These are phyloP conservation scores for Extremus antarcticus DNA, from an alignment of 495 filamentous ascomycete genomes.

Conservation along the genomic window DNA sequence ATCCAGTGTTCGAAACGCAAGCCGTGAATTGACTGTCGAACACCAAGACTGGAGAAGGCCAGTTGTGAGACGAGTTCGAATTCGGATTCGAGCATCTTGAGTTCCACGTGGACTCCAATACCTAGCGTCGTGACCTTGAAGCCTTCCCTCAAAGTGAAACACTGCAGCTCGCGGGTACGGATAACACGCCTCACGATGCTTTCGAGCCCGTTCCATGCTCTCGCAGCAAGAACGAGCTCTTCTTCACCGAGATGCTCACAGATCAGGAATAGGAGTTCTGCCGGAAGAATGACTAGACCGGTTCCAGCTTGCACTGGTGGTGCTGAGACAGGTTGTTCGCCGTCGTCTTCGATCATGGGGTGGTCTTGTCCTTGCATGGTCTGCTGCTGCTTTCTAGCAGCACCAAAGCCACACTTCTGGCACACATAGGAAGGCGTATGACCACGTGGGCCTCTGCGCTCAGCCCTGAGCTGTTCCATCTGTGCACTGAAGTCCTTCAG, in stretches of 20 bases:
- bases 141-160: constrained; percentile 39
- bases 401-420: not conserved
- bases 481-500: not conserved
- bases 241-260: constrained; percentile 30
- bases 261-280: constrained; percentile 35
- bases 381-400: not conserved
- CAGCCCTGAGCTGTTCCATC: not conserved
- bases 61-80: constrained; percentile 39
- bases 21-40: constrained; percentile 34
- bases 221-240: constrained; percentile 30
- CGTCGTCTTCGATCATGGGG: not conserved
- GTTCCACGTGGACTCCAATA: constrained; percentile 33
- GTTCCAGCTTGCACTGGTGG: not conserved
- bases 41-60: constrained; percentile 26
- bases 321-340: not conserved
- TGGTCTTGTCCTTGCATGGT: not conserved
- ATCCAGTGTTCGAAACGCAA: constrained; percentile 37
- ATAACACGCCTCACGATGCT: constrained; percentile 29
- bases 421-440: not conserved
- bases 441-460: constrained; percentile 4
- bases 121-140: constrained; percentile 34
- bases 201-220: constrained; percentile 32
- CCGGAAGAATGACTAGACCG: constrained; percentile 21
- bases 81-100: constrained; percentile 30
- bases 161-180: constrained; percentile 39